Percentiles rank a stretch among this genome's conserved stretches.
Conservation (phyloP, 768 basidiomycete species). For the Suillus sp. region DNA sequence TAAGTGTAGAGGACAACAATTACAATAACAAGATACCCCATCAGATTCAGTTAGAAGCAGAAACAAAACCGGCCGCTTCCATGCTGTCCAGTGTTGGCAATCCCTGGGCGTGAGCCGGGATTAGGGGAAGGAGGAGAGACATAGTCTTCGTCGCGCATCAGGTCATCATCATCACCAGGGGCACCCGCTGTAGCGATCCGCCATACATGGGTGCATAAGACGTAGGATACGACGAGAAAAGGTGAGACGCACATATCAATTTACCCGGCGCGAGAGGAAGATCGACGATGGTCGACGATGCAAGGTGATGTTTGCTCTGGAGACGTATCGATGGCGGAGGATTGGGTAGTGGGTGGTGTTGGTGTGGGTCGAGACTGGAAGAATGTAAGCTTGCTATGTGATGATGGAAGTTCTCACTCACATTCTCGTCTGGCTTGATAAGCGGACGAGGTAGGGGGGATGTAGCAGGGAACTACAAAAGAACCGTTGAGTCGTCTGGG, state of each 20-base stretch:
- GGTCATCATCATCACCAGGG: neutral
- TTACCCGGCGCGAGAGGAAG: neutral
- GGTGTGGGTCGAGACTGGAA: neutral
- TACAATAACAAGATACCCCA: neutral
- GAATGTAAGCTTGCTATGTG: neutral
- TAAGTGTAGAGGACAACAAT: too few species aligned
- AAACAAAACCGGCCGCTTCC: neutral
- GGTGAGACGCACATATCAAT: neutral
- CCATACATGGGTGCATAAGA: neutral
- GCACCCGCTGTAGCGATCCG: neutral
- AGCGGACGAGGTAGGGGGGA: neutral
- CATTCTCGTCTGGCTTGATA: too few species aligned
- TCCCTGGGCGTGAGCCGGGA: too few species aligned
- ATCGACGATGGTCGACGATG: neutral
- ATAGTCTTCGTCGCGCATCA: neutral
- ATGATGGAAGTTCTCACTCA: neutral
- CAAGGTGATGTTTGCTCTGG: neutral
- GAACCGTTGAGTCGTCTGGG: neutral
- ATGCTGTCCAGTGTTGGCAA: neutral
- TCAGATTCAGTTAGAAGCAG: constrained; percentile 11
- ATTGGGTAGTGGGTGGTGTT: neutral
- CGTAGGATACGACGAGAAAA: neutral
- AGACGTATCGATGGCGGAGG: neutral
- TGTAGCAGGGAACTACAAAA: neutral
- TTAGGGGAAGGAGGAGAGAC: neutral